phyloP scores from a whole-genome alignment of 1,284 basidiomycete genomes.

The Mycosarcoma mackinlayi region DNA sequence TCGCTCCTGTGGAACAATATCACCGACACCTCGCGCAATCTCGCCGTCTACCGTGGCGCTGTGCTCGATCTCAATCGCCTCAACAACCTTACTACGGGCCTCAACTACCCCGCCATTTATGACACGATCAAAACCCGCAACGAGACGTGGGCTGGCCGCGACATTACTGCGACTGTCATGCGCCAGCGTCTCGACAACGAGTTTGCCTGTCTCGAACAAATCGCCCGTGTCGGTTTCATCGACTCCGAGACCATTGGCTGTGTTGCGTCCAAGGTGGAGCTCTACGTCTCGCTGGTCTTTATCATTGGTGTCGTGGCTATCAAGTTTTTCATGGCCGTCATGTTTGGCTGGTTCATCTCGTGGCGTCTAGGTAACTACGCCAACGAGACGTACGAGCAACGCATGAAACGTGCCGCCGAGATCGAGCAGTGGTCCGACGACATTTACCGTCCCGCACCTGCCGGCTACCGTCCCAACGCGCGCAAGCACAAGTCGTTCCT shows the following conservation, averaged over 20 bases:
- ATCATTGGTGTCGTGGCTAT: constrained; percentile 96
- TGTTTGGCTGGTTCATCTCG: constrained; percentile 97
- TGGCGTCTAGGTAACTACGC: constrained; percentile 94
- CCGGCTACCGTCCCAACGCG: constrained; percentile 85
- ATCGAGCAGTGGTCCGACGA: constrained; percentile 97
- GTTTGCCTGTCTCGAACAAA: constrained; percentile 85
- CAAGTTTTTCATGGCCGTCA: constrained; percentile 94
- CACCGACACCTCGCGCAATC: constrained; percentile 76
- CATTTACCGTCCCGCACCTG: constrained; percentile 93
- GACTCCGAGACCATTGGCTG: constrained; percentile 95
- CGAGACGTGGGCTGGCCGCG: constrained; percentile 81
- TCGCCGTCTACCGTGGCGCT: constrained; percentile 90
- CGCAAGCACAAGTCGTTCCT: constrained; percentile 78
- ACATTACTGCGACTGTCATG: constrained; percentile 86
- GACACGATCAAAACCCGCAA: constrained; percentile 79
- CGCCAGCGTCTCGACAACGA: constrained; percentile 74
- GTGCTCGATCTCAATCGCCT: constrained; percentile 89
- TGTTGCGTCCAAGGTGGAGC: constrained; percentile 91
- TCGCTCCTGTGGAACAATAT: constrained; percentile 93
- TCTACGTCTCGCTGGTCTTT: constrained; percentile 94
- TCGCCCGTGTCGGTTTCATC: constrained; percentile 88
- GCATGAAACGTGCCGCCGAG: constrained; percentile 88
- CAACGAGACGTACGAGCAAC: constrained; percentile 89
- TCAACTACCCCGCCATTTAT: constrained; percentile 84
- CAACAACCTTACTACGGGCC: constrained; percentile 80